Evolutionary conservation across 805 yeast genomes (phyloP).

Genomic region (Pichia pseudocactophila): DNA sequence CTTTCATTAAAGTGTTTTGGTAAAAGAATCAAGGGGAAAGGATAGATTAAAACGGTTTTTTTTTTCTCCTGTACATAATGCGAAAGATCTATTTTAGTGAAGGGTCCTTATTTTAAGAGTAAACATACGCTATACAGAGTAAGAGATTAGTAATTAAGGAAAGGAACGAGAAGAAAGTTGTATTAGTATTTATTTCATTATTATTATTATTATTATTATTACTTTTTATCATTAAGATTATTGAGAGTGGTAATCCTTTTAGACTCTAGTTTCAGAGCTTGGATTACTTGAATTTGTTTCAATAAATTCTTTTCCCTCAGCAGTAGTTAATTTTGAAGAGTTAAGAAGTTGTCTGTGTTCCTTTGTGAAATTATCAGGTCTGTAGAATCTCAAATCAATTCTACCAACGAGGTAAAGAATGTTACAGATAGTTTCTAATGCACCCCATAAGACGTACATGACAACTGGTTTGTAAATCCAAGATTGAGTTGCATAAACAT

Average conservation of each 20-base stretch:
- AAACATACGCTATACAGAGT: too few species aligned
- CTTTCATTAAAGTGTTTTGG: too few species aligned
- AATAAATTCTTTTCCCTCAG: conserved; percentile 5
- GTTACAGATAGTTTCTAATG: conserved; percentile 50
- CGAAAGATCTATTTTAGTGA: too few species aligned
- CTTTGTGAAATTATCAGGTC: conserved; percentile 43
- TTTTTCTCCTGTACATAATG: too few species aligned
- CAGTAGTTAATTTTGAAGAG: not conserved
- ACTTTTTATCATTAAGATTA: too few species aligned
- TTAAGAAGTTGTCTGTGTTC: not conserved
- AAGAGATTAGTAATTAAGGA: not conserved
- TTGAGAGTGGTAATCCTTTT: too few species aligned
- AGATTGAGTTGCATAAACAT: conserved; percentile 25
- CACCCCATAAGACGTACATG: conserved; percentile 64
- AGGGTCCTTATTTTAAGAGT: too few species aligned
- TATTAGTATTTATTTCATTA: too few species aligned
- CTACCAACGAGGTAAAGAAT: conserved; percentile 51
- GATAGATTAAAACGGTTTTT: too few species aligned
- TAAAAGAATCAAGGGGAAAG: too few species aligned
- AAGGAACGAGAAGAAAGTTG: not conserved
- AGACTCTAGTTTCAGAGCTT: conserved; percentile 3
- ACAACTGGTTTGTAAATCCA: conserved; percentile 47
- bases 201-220: too few species aligned
- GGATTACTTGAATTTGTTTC: conserved; percentile 2
- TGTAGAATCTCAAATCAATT: conserved; percentile 69